Conservation (phyloP, 2,329 filamentous ascomycete genomes). For the Dothistroma pini region DNA sequence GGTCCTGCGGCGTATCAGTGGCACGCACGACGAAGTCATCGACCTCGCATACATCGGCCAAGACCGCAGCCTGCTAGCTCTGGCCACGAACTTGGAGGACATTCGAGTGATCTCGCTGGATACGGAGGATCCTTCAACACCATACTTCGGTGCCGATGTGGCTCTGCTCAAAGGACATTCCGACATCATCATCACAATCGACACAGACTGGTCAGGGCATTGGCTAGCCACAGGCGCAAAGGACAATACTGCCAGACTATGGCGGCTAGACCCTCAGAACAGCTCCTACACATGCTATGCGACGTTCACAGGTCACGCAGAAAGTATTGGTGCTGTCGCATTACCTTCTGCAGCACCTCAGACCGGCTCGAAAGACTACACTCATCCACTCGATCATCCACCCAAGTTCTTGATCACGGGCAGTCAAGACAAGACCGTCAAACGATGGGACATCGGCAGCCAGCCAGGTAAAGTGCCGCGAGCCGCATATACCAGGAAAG, state of each 20-base stretch:
- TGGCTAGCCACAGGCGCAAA: conserved; percentile 97
- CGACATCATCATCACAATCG: conserved; percentile 92
- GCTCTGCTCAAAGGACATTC: conserved; percentile 83
- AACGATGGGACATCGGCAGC: conserved; percentile 75
- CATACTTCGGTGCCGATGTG: conserved; percentile 85
- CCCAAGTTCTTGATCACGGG: conserved; percentile 85
- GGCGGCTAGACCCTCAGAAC: conserved; percentile 75
- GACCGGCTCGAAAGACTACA: conserved; percentile 65
- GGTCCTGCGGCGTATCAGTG: conserved; percentile 75
- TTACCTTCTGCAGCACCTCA: conserved; percentile 68
- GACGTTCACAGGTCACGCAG: conserved; percentile 84
- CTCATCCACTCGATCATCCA: conserved; percentile 71
- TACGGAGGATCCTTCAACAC: conserved; percentile 20
- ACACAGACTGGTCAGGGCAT: conserved; percentile 93
- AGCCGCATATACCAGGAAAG: conserved; percentile 83
- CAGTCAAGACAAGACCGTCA: conserved; percentile 92
- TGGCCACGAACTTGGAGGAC: conserved; percentile 94
- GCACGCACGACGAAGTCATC: conserved; percentile 96
- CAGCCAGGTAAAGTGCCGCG: conserved; percentile 50
- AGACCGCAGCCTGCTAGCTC: conserved; percentile 74
- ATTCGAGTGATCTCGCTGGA: conserved; percentile 76
- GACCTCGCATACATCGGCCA: conserved; percentile 83
- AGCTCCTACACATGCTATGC: conserved; percentile 76
- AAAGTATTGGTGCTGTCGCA: conserved; percentile 86
- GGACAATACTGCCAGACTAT: conserved; percentile 89